Base-by-base conservation (phyloP, 768 basidiomycete species). In the Strobilomyces confusus region DNA sequence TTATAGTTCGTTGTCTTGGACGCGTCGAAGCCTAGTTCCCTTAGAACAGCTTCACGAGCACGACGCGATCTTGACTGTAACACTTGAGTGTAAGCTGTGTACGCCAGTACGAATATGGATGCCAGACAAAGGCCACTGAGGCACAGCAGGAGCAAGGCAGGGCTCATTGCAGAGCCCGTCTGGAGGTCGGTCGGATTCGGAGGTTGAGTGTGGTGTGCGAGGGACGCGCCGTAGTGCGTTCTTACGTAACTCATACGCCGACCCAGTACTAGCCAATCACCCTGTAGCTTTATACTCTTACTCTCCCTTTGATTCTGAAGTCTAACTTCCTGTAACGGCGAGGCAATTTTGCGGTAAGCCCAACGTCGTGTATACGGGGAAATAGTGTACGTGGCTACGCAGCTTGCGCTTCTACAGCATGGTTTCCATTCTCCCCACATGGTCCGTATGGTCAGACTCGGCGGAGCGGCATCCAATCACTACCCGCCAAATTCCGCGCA, bases 71-170 rank as follows among this genome's bases (percentile, higher is more conserved):
- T 60, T n/a, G 57, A 63, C 59, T 58, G 49, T 44, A 69, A 25
- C 11, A 9, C 20, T 19, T 59, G 25, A 3, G 68, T 65, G 58
- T 70, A 70, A 23, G 51, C 54, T n/a, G 44, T 47, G 58, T 69
- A 67, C 17, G 44, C 49, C 42, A 71, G 43, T 25, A 53, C 20
- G 48, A 56, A 38, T 9, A 22, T 51, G 25, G n/a, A n/a, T n/a
- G 57, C 23, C 20, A 63, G 30, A 25, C 29, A 45, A 33, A 58
- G 20, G 8, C 52, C 52, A 34, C 26, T 26, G 26, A 61, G 38
- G 48, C 53, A 63, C 53, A 60, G 56, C 33, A 69, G 15, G 47
- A 52, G 44, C 8, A 56, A 14, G 14, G 44, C 23, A 30, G 33
- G n/a, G 44, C 38, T 50, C 67, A 61, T 67, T 36, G 34, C 11